phyloP scores from a whole-genome alignment of 2,329 filamentous ascomycete species.

The Graphiopsis chlorocephala region DNA sequence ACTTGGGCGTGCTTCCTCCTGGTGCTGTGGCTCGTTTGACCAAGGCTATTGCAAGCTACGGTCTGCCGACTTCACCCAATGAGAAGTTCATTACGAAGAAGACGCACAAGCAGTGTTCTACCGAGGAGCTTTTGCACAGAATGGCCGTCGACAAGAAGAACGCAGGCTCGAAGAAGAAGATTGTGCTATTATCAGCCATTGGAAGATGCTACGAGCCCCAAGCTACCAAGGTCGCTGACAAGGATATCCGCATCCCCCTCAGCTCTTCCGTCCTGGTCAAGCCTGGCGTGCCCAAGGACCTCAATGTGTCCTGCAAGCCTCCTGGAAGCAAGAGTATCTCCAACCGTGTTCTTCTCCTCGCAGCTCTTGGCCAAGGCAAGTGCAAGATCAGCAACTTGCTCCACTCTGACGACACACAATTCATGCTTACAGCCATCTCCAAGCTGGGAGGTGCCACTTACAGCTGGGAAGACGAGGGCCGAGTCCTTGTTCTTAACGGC shows the following conservation, averaged over 20 bases:
- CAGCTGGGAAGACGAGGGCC: slow-evolving; percentile 92
- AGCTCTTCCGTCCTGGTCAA: slow-evolving; percentile 73
- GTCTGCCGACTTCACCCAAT: slow-evolving; percentile 77
- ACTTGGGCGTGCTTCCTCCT: slow-evolving; percentile 79
- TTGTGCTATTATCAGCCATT: slow-evolving; percentile 87
- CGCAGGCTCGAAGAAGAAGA: slow-evolving; percentile 89
- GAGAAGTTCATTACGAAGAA: slow-evolving; percentile 82
- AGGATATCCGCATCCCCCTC: slow-evolving; percentile 76
- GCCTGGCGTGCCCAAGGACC: slow-evolving; percentile 64
- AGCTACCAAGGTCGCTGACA: slow-evolving; percentile 85
- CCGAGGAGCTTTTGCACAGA: slow-evolving; percentile 80
- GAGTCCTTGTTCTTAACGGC: slow-evolving; percentile 81
- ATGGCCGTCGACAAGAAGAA: slow-evolving; percentile 99
- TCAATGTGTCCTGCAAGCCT: slow-evolving; percentile 74
- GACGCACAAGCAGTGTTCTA: slow-evolving; percentile 81
- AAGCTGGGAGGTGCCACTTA: slow-evolving; percentile 84
- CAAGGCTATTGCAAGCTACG: slow-evolving; percentile 94
- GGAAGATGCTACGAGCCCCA: slow-evolving; percentile 82
- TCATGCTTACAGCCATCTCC: slow-evolving; percentile 90
- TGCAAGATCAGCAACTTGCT: slow-evolving; percentile 89
- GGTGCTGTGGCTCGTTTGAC: slow-evolving; percentile 84
- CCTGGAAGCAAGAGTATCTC: slow-evolving; percentile 98
- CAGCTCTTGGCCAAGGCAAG: slow-evolving; percentile 79
- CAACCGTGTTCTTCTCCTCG: slow-evolving; percentile 89
- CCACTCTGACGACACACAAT: slow-evolving; percentile 95